Evolutionary conservation across 495 filamentous ascomycete genomes (phyloP).

Genomic region (Neurospora tetrasperma): DNA sequence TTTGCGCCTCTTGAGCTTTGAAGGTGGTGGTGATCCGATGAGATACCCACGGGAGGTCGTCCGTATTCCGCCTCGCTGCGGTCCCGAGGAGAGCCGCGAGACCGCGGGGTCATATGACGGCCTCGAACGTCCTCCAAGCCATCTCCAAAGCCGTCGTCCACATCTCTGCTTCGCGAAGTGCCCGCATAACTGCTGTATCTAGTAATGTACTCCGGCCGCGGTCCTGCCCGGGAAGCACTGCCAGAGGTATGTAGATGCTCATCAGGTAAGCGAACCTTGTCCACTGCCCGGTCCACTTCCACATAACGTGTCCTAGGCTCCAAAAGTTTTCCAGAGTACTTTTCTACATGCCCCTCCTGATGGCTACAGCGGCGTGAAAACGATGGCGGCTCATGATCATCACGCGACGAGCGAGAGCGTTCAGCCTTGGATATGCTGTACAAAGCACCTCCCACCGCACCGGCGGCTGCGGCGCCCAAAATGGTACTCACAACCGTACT

Average conservation of each 20-base stretch:
- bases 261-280: conserved; percentile 21
- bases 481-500: conserved; percentile 46
- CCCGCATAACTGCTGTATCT: conserved; percentile 24
- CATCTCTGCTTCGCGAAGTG: conserved; percentile 27
- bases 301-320: conserved; percentile 25
- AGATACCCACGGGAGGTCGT: conserved; percentile 19
- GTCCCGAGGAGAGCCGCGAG: conserved; percentile 16
- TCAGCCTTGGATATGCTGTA: conserved; percentile 60
- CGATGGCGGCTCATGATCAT: conserved; percentile 26
- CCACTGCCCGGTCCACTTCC: conserved; percentile 22
- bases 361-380: conserved; percentile 29
- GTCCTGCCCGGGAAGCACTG: conserved; percentile 13
- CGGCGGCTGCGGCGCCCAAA: conserved; percentile 61
- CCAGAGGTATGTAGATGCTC: conserved; percentile 19
- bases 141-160: conserved; percentile 30
- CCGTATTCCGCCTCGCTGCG: conserved; percentile 25
- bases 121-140: conserved; percentile 22
- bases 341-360: conserved; percentile 20
- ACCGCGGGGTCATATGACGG: conserved; percentile 26
- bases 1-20: conserved; percentile 15
- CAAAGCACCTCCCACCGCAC: conserved; percentile 61
- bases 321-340: conserved; percentile 1
- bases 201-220: conserved; percentile 25
- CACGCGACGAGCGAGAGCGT: conserved; percentile 29
- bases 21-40: not conserved